phyloP scores from a whole-genome alignment of 2,329 filamentous ascomycete species.

The Graphilbum sp. region DNA sequence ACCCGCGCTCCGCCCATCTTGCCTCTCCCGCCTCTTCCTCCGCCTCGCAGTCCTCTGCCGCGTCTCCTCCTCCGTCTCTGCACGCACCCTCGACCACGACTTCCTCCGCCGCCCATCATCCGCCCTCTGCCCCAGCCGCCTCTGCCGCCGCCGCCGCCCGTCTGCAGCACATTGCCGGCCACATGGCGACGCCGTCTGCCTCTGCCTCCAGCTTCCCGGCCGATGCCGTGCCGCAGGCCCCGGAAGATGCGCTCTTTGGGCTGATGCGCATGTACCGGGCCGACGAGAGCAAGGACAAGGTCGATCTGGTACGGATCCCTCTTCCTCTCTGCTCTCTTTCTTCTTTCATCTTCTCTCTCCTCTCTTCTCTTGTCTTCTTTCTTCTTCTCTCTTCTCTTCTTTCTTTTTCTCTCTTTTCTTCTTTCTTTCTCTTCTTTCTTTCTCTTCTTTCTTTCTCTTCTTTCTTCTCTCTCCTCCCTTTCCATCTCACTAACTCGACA shows the following conservation, averaged over 20 bases:
- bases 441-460: not conserved
- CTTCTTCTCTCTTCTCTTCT: no score
- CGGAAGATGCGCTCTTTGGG: constrained; percentile 89
- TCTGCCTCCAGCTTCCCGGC: constrained; percentile 57
- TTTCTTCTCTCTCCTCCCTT: not conserved
- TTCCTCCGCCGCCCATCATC: not conserved
- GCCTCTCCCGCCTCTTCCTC: not conserved
- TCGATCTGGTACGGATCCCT: constrained; percentile 60
- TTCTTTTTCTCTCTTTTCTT: constrained; percentile 3
- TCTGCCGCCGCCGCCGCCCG: constrained; percentile 28
- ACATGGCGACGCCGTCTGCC: constrained; percentile 39
- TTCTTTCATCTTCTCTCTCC: constrained; percentile 2
- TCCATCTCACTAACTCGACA: constrained; percentile 11
- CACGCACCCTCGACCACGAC: not conserved
- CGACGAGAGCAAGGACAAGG: constrained; percentile 63
- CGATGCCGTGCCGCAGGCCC: constrained; percentile 69
- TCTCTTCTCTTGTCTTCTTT: constrained; percentile 3
- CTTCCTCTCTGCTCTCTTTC: not conserved
- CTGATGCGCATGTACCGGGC: constrained; percentile 76
- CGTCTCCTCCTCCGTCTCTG: not conserved
- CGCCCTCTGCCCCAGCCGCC: constrained; percentile 1
- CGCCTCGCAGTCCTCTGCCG: constrained; percentile 2
- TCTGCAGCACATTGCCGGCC: constrained; percentile 46
- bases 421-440: not conserved
- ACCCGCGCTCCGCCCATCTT: constrained; percentile 6